These are phyloP conservation scores for Cylindrodendrum hubeiense DNA, from an alignment of 2,329 filamentous ascomycete genomes.

Conservation along the genomic window DNA sequence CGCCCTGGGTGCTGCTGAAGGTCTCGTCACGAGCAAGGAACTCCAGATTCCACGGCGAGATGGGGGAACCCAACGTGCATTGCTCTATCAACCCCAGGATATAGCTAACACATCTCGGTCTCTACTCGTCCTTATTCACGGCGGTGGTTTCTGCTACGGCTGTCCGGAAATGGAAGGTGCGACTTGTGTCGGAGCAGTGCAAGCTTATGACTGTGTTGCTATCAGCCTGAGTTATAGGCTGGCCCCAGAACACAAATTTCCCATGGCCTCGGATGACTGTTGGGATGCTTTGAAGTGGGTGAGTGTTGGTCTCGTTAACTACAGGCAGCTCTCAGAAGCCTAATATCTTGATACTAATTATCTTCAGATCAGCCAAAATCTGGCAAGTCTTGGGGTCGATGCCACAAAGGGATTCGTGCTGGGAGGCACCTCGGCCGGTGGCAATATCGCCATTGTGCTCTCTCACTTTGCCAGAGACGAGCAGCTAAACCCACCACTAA, in stretches of 20 bases:
- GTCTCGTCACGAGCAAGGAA: background rate
- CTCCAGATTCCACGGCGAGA: conserved; percentile 2
- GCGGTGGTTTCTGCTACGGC: conserved; percentile 17
- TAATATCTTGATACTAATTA: background rate
- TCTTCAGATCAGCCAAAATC: background rate
- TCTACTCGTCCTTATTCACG: conserved; percentile 16
- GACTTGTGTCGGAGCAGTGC: background rate
- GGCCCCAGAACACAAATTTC: conserved; percentile 19
- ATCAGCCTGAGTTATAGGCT: conserved; percentile 9
- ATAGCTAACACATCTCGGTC: background rate
- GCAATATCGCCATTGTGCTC: conserved; percentile 42
- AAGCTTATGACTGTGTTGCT: background rate
- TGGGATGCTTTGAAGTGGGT: conserved; percentile 19
- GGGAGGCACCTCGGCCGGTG: conserved; percentile 47
- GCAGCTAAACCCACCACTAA: conserved; percentile 17
- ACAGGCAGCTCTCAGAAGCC: background rate
- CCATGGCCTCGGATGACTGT: conserved; percentile 2
- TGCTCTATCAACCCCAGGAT: background rate
- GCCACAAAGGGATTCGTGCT: conserved; percentile 25
- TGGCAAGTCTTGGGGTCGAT: conserved; percentile 23
- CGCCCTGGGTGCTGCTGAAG: background rate
- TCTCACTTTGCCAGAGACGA: conserved; percentile 33
- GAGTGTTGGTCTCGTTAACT: background rate
- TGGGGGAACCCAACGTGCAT: background rate
- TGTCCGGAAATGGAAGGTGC: conserved; percentile 1